Evolutionary conservation across 345 rosid genomes (phyloP).

Genomic region (Syzygium oleosum): DNA sequence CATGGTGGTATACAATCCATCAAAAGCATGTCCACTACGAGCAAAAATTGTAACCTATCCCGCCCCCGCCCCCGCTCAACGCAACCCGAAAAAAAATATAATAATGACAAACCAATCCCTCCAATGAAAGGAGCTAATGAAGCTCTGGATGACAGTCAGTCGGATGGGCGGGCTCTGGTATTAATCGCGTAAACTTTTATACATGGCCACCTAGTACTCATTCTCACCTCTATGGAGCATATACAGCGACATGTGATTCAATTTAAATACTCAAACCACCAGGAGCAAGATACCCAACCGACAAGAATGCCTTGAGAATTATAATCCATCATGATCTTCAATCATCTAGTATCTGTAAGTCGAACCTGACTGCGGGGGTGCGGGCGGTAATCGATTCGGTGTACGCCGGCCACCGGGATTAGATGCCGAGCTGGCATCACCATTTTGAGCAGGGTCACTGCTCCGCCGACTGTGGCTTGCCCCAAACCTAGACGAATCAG

Average conservation of each 20-base stretch:
- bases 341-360: slow-evolving; percentile 26
- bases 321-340: neutral
- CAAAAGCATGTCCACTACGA: neutral
- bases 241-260: neutral
- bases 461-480: slow-evolving; percentile 58
- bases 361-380: slow-evolving; percentile 66
- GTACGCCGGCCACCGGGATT: slow-evolving; percentile 62
- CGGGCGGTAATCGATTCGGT: slow-evolving; percentile 78
- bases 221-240: neutral
- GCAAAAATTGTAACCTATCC: neutral
- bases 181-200: neutral
- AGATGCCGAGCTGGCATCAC: slow-evolving; percentile 45
- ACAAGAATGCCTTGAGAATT: neutral
- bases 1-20: neutral
- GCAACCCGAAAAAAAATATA: neutral
- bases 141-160: neutral
- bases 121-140: neutral
- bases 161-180: neutral
- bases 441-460: slow-evolving; percentile 67
- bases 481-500: slow-evolving; percentile 34
- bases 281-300: neutral
- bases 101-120: neutral
- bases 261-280: neutral
- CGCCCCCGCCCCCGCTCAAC: neutral
- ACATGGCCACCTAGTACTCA: neutral